Conservation (phyloP, 441 rosid genomes). For the Erodium texanum region DNA sequence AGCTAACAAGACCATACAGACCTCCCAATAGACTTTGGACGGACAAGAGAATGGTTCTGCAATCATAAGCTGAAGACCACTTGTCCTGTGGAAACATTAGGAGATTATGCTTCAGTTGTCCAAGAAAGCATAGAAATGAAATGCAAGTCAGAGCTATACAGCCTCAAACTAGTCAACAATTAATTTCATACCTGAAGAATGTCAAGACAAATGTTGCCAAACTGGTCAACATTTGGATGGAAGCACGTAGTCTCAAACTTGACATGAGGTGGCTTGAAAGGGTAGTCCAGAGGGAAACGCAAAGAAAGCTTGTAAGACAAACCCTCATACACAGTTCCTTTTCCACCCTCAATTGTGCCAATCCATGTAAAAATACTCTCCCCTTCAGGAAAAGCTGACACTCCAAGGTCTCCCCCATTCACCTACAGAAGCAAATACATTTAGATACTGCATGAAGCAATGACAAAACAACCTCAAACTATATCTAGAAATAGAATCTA, state of each 20-base stretch:
- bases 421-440: background rate
- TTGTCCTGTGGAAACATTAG: conserved; percentile 35
- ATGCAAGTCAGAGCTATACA: background rate
- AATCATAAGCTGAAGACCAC: conserved; percentile 70
- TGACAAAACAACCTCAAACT: conserved; percentile 39
- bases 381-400: conserved; percentile 27
- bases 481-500: conserved; percentile 18
- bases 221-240: conserved; percentile 62
- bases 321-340: conserved; percentile 51
- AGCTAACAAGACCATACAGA: background rate
- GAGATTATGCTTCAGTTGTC: background rate
- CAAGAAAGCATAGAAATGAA: too few species aligned
- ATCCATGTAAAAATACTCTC: conserved; percentile 35
- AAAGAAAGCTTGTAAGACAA: conserved; percentile 48
- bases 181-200: conserved; percentile 52
- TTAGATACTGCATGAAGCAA: background rate
- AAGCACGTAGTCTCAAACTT: conserved; percentile 57
- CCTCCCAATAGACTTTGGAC: too few species aligned
- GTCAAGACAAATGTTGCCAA: conserved; percentile 64
- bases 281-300: conserved; percentile 49
- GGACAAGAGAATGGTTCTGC: conserved; percentile 35
- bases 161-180: too few species aligned
- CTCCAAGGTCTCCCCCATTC: conserved; percentile 5
- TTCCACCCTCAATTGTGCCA: conserved; percentile 59
- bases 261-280: conserved; percentile 63